Evolutionary conservation across 192 early-diverging fungal genomes (phyloP).

Genomic region (Coemansia sp.): DNA sequence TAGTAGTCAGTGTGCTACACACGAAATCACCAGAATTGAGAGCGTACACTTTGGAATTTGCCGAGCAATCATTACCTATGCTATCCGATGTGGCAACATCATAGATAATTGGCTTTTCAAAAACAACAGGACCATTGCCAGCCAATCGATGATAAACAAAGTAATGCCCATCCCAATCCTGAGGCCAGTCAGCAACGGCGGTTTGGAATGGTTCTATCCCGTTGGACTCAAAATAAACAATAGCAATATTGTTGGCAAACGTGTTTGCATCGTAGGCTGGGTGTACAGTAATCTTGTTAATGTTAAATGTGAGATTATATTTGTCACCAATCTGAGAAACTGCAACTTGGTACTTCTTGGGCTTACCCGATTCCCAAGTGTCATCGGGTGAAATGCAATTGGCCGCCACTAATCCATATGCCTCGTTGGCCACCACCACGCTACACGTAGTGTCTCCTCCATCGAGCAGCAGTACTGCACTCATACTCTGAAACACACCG

Average conservation of each 20-base stretch:
- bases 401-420: constrained; percentile 29
- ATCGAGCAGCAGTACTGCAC: not conserved
- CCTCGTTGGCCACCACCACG: constrained; percentile 15
- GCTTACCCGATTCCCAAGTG: not conserved
- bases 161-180: constrained; percentile 14
- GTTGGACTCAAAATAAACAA: constrained; percentile 12
- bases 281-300: constrained; percentile 11
- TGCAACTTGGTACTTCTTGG: constrained; percentile 1
- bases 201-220: not conserved
- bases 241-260: constrained; percentile 37
- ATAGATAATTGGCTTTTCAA: constrained; percentile 3
- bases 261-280: constrained; percentile 19
- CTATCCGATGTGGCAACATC: not conserved
- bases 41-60: constrained; percentile 3
- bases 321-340: constrained; percentile 5
- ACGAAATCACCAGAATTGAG: constrained; percentile 16
- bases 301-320: not conserved
- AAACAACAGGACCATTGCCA: not conserved
- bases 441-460: constrained; percentile 13
- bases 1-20: constrained; percentile 11
- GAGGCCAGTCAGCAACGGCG: constrained; percentile 12
- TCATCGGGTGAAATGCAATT: constrained; percentile 15
- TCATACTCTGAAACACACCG: not conserved
- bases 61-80: constrained; percentile 1
- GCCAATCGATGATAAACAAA: constrained; percentile 17